phyloP scores from a whole-genome alignment of 75 land plant genomes.

The Pinus albicaulis region DNA sequence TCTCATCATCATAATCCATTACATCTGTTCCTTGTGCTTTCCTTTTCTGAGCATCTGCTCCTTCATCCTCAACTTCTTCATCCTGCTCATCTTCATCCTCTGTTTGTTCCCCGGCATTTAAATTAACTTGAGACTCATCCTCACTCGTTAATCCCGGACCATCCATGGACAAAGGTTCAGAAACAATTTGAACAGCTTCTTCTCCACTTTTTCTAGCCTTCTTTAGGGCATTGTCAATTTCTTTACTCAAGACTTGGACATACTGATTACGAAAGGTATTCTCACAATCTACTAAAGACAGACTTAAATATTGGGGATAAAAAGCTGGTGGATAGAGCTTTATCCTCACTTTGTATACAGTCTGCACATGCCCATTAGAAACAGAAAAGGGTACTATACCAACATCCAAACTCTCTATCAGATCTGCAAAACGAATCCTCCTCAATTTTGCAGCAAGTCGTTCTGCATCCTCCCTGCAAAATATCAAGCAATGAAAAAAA shows the following conservation, averaged over 20 bases:
- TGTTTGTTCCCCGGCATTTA: constrained; percentile 36
- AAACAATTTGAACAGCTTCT: constrained; percentile 24
- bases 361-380: constrained; percentile 12
- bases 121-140: constrained; percentile 22
- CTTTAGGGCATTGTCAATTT: constrained; percentile 37
- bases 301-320: constrained; percentile 40
- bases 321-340: constrained; percentile 41
- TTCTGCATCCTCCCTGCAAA: constrained; percentile 75
- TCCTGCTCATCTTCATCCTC: constrained; percentile 59
- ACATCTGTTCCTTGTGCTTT: constrained; percentile 72
- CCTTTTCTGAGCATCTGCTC: constrained; percentile 73
- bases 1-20: constrained; percentile 78
- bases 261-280: constrained; percentile 26
- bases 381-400: constrained; percentile 44
- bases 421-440: constrained; percentile 64
- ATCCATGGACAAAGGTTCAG: constrained; percentile 15
- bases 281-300: constrained; percentile 47
- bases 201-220: constrained; percentile 48
- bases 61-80: constrained; percentile 69
- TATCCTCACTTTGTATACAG: constrained; percentile 65
- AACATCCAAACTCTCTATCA: constrained; percentile 78
- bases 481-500: not conserved
- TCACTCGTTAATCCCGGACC: constrained; percentile 19
- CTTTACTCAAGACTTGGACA: constrained; percentile 41
- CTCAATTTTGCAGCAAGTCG: constrained; percentile 61